phyloP scores from a whole-genome alignment of 2,329 filamentous ascomycete genomes.

The Cladosporium sp. region DNA sequence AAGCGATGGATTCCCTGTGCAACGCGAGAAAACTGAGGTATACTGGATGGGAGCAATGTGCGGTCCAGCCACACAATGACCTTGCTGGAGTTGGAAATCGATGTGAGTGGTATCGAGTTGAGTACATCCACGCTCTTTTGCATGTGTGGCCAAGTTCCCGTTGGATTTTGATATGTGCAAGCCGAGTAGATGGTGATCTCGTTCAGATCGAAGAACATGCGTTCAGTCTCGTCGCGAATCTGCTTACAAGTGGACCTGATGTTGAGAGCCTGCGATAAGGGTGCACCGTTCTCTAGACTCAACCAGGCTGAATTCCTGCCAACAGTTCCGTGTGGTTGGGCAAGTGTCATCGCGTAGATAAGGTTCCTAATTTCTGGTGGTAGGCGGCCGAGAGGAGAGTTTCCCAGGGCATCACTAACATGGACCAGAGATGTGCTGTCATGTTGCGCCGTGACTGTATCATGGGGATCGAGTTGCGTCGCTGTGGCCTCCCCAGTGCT shows the following conservation, averaged over 20 bases:
- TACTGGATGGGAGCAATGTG: not conserved
- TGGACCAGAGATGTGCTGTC: not conserved
- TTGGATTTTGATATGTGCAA: not conserved
- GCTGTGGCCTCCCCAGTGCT: too few species aligned
- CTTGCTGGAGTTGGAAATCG: not conserved
- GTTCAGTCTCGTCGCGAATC: not conserved
- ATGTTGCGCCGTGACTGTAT: too few species aligned
- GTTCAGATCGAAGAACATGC: not conserved
- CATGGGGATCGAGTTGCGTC: too few species aligned
- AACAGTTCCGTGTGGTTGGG: not conserved
- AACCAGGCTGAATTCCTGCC: not conserved
- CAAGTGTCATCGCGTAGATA: not conserved
- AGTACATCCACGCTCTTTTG: not conserved
- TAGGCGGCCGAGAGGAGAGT: not conserved
- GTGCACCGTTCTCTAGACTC: not conserved
- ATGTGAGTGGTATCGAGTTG: not conserved
- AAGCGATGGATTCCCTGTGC: not conserved
- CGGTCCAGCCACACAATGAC: not conserved
- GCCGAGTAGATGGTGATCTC: not conserved
- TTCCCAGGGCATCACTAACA: not conserved
- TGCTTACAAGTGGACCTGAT: not conserved
- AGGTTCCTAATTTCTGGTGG: not conserved
- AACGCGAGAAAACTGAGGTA: not conserved
- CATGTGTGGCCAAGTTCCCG: not conserved
- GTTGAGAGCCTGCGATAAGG: not conserved